Percentiles rank a stretch among this genome's conserved stretches.
Evolutionary conservation across 2,329 filamentous ascomycete genomes (phyloP).

Genomic region (Xylaria digitata): DNA sequence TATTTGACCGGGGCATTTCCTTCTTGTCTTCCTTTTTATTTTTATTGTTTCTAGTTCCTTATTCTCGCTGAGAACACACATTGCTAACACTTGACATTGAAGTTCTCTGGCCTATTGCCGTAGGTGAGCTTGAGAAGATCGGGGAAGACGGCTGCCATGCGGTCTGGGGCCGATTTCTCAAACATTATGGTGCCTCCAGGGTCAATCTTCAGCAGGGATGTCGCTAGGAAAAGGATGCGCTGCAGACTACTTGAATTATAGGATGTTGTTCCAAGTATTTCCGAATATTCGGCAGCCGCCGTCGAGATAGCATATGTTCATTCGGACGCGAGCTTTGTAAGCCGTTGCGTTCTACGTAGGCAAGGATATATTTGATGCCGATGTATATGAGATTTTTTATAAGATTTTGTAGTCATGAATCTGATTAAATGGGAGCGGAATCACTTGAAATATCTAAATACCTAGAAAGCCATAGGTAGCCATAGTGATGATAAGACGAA

Average conservation of each 20-base stretch:
- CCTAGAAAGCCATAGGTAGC: no score
- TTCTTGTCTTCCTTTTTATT: neutral
- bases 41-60: neutral
- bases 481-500: no score
- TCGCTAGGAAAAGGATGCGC: neutral
- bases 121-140: conserved; percentile 27
- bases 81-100: neutral
- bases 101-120: conserved; percentile 34
- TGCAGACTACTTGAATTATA: neutral
- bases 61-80: no score
- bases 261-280: neutral
- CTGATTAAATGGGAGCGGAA: no score
- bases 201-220: conserved; percentile 23
- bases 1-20: no score
- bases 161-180: conserved; percentile 33
- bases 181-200: conserved; percentile 30
- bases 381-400: no score
- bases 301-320: neutral
- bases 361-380: no score
- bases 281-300: neutral
- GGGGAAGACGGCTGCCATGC: conserved; percentile 26
- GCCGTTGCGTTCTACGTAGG: no score
- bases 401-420: no score
- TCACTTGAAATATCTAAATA: no score
- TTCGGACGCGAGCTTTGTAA: neutral